Evolutionary conservation across 2,329 filamentous ascomycete genomes (phyloP).

Genomic region (Diaporthe vaccinii): DNA sequence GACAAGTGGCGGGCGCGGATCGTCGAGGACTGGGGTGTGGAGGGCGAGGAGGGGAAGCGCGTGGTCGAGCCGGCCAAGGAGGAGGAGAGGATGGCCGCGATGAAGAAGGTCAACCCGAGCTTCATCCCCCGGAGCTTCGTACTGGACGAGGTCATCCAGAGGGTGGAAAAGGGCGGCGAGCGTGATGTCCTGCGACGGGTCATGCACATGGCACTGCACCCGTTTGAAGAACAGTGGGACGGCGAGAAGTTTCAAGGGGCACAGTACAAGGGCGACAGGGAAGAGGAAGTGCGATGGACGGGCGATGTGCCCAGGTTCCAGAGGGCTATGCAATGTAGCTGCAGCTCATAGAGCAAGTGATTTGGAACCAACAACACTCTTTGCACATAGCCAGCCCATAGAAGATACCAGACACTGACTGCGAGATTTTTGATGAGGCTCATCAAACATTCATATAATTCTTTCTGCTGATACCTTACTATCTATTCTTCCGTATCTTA

Average conservation of each 20-base stretch:
- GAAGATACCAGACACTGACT: conserved; percentile 19
- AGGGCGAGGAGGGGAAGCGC: conserved; percentile 54
- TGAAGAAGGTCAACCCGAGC: conserved; percentile 92
- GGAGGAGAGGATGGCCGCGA: conserved; percentile 74
- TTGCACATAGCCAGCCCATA: background rate
- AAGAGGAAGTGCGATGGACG: conserved; percentile 86
- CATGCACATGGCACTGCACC: conserved; percentile 86
- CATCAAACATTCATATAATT: background rate
- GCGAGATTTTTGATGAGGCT: background rate
- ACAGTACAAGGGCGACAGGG: conserved; percentile 69
- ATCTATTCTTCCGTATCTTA: background rate
- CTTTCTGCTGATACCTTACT: background rate
- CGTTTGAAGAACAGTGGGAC: conserved; percentile 85
- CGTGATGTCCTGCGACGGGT: conserved; percentile 81
- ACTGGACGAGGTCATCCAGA: conserved; percentile 90
- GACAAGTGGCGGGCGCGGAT: conserved; percentile 81
- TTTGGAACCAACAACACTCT: background rate
- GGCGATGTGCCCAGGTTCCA: conserved; percentile 85
- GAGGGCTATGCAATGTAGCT: conserved; percentile 93
- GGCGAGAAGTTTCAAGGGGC: conserved; percentile 62
- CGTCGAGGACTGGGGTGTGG: conserved; percentile 79
- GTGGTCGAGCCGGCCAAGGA: conserved; percentile 60
- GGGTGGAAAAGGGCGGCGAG: conserved; percentile 88
- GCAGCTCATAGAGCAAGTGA: conserved; percentile 76
- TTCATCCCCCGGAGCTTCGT: conserved; percentile 94